These are phyloP conservation scores for Arctostaphylos glauca DNA, from an alignment of 148 eudicot genomes.

Conservation along the genomic window DNA sequence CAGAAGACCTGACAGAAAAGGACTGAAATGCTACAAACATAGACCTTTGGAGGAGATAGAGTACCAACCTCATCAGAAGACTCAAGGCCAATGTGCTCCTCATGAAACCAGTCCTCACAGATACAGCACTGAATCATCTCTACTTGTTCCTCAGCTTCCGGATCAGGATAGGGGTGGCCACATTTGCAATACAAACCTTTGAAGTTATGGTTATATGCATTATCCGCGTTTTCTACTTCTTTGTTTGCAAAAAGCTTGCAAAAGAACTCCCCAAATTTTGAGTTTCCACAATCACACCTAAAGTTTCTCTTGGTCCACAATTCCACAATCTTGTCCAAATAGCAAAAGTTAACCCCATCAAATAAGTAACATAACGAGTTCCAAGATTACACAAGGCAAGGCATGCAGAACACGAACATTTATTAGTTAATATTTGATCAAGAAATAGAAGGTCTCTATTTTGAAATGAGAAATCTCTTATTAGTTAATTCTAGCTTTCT, in stretches of 20 bases:
- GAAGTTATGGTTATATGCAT: constrained; percentile 86
- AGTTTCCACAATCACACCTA: constrained; percentile 97
- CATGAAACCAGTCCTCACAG: constrained; percentile 99
- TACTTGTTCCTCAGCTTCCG: constrained; percentile 77
- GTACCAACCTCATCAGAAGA: constrained; percentile 68
- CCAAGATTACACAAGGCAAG: not conserved
- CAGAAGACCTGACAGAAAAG: not conserved
- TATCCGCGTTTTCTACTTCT: constrained; percentile 77
- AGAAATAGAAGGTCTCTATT: no score
- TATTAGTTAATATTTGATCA: not conserved
- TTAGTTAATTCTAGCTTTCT: no score
- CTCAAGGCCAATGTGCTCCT: constrained; percentile 83
- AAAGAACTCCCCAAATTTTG: constrained; percentile 86
- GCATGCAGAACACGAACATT: not conserved
- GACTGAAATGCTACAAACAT: not conserved
- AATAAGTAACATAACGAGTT: not conserved
- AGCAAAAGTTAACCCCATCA: constrained; percentile 15
- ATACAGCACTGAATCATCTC: constrained; percentile 94
- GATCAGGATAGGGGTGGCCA: constrained; percentile 91
- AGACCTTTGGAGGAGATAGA: not conserved
- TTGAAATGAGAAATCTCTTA: no score
- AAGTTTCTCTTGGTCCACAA: constrained; percentile 97
- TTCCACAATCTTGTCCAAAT: constrained; percentile 63
- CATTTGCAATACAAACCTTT: constrained; percentile 92
- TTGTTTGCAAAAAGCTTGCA: constrained; percentile 86